Conservation (phyloP, 2,329 filamentous ascomycete species). For the Nigrograna mackinnonii region DNA sequence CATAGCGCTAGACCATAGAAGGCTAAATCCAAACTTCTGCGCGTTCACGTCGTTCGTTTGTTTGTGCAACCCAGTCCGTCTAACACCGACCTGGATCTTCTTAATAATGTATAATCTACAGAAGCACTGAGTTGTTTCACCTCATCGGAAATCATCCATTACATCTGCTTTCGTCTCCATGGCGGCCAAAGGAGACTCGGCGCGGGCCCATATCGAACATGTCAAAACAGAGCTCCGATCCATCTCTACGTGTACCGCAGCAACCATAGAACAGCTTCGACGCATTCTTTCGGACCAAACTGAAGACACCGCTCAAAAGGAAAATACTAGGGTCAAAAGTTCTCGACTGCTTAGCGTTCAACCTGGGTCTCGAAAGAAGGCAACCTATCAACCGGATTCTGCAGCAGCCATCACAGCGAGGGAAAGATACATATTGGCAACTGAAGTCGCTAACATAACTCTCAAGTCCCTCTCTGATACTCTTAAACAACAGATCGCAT, state of each 20-base stretch:
- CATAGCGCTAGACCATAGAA: slow-evolving; percentile 3
- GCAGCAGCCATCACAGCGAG: slow-evolving; percentile 53
- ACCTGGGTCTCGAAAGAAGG: slow-evolving; percentile 24
- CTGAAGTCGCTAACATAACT: slow-evolving; percentile 71
- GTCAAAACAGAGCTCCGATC: slow-evolving; percentile 53
- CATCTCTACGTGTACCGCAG: slow-evolving; percentile 52
- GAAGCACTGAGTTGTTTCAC: slow-evolving; percentile 14
- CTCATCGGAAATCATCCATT: not conserved
- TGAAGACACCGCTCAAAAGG: slow-evolving; percentile 36
- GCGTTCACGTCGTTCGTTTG: slow-evolving; percentile 26
- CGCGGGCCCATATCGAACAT: slow-evolving; percentile 52
- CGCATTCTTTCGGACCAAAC: slow-evolving; percentile 44
- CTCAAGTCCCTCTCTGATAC: slow-evolving; percentile 72
- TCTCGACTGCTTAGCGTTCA: slow-evolving; percentile 29
- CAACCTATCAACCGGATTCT: slow-evolving; percentile 31
- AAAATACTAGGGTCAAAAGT: slow-evolving; percentile 32
- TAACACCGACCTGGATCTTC: slow-evolving; percentile 10
- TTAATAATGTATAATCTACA: slow-evolving; percentile 33
- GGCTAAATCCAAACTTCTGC: slow-evolving; percentile 14
- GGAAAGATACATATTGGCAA: slow-evolving; percentile 70
- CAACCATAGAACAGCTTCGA: slow-evolving; percentile 51
- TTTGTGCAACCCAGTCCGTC: slow-evolving; percentile 1
- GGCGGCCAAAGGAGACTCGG: slow-evolving; percentile 28
- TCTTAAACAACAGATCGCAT: slow-evolving; percentile 58
- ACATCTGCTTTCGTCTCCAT: slow-evolving; percentile 16